phyloP scores from a whole-genome alignment of 306 rosid species.

The Gillenia trifoliata region DNA sequence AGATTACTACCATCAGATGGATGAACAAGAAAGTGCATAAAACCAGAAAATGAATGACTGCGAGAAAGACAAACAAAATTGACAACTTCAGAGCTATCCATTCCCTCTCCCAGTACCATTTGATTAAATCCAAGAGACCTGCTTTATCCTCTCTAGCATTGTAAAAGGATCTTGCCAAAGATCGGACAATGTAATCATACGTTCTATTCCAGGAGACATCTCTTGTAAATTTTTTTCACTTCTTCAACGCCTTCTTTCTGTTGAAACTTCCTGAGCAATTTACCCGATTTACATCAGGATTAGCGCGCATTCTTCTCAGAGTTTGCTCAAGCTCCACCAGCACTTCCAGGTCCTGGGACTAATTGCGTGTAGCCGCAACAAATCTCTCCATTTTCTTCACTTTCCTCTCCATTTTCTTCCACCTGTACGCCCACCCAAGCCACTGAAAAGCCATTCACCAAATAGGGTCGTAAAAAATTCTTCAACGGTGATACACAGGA shows the following conservation, averaged over 20 bases:
- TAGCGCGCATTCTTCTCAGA: constrained; percentile 45
- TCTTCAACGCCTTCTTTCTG: constrained; percentile 58
- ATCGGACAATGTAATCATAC: constrained; percentile 63
- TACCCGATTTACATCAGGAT: constrained; percentile 9
- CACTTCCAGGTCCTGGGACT: constrained; percentile 57
- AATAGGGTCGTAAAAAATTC: constrained; percentile 54
- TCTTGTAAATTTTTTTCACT: constrained; percentile 50
- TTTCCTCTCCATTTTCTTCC: constrained; percentile 80
- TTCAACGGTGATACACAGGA: constrained; percentile 53
- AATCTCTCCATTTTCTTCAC: constrained; percentile 85
- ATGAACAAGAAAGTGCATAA: constrained; percentile 22
- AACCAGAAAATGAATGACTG: constrained; percentile 31
- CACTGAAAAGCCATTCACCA: constrained; percentile 36
- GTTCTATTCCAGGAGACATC: constrained; percentile 77
- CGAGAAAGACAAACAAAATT: constrained; percentile 27
- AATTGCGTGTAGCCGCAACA: constrained; percentile 44
- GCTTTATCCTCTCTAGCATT: constrained; percentile 59
- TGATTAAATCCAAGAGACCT: constrained; percentile 46
- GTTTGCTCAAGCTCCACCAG: constrained; percentile 56
- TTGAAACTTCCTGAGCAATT: constrained; percentile 47
- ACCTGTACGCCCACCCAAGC: constrained; percentile 66
- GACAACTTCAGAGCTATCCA: constrained; percentile 3
- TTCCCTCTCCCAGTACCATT: constrained; percentile 14
- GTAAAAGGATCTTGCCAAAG: constrained; percentile 77
- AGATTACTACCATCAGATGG: constrained; percentile 33